Evolutionary conservation across 192 early-diverging fungal species (phyloP).

Genomic region (Fimicolochytrium jonesii): DNA sequence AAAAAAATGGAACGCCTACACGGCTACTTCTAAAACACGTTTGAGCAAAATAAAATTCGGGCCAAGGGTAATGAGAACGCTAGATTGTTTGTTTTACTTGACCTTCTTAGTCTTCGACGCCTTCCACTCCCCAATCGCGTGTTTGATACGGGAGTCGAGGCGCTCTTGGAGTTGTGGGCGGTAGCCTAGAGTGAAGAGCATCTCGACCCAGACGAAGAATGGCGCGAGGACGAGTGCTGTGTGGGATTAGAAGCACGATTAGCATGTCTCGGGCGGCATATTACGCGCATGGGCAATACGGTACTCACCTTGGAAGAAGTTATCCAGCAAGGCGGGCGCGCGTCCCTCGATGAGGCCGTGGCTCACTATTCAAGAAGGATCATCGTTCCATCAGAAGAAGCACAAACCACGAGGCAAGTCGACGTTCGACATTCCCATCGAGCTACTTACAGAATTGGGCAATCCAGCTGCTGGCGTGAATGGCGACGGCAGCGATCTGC

Average conservation of each 20-base stretch:
- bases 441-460: constrained; percentile 64
- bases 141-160: constrained; percentile 53
- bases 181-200: constrained; percentile 78
- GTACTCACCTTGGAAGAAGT: constrained; percentile 69
- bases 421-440: neutral
- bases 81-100: neutral
- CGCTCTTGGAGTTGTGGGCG: constrained; percentile 63
- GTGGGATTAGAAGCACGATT: too few relatives aligned
- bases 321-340: constrained; percentile 83
- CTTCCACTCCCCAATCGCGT: constrained; percentile 45
- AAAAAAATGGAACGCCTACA: too few relatives aligned
- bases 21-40: too few relatives aligned
- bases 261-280: too few relatives aligned
- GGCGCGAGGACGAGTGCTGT: constrained; percentile 86
- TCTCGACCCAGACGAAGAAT: constrained; percentile 89
- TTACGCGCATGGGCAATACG: too few relatives aligned
- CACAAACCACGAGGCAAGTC: neutral
- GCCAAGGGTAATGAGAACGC: too few relatives aligned
- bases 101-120: constrained; percentile 8
- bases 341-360: constrained; percentile 84
- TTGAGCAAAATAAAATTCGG: too few relatives aligned
- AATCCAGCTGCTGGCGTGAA: constrained; percentile 78
- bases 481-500: constrained; percentile 35
- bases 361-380: constrained; percentile 46
- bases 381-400: neutral